A percentile compares a stretch with the other conserved stretches of the same genome.
phyloP scores from a whole-genome alignment of 208 protist genomes.

The Leishmania martiniquensis region DNA sequence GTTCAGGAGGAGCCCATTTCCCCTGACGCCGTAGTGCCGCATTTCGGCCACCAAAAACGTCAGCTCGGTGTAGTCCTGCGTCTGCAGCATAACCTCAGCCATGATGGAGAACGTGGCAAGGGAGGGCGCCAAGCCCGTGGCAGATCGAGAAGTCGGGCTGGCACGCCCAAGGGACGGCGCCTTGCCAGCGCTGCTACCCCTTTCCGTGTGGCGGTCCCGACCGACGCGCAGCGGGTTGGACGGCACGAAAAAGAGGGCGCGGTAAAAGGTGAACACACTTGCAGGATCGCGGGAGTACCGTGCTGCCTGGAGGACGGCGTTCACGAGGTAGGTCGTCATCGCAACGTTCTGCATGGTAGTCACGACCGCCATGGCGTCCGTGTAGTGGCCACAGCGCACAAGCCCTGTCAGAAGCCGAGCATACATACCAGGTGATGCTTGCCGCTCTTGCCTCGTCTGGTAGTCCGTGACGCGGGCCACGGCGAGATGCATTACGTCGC shows the following conservation, averaged over 20 bases:
- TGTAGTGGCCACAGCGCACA: slow-evolving; percentile 57
- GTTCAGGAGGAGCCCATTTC: slow-evolving; percentile 60
- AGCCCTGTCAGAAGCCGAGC: slow-evolving; percentile 69
- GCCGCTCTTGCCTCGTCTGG: slow-evolving; percentile 66
- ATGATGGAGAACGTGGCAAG: slow-evolving; percentile 74
- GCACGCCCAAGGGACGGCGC: background rate
- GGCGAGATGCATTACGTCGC: slow-evolving; percentile 76
- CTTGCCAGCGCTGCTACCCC: background rate
- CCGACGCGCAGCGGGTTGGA: slow-evolving; percentile 15
- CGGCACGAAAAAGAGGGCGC: slow-evolving; percentile 37
- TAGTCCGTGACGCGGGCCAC: slow-evolving; percentile 77
- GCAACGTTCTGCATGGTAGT: slow-evolving; percentile 66
- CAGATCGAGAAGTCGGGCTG: background rate
- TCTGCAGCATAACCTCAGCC: slow-evolving; percentile 47
- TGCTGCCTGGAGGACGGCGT: slow-evolving; percentile 67
- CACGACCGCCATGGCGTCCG: slow-evolving; percentile 62
- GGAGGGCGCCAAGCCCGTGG: slow-evolving; percentile 31
- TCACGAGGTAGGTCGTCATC: slow-evolving; percentile 61
- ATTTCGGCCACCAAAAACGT: slow-evolving; percentile 72
- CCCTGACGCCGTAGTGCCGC: slow-evolving; percentile 50
- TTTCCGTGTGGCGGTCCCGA: background rate
- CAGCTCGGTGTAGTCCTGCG: slow-evolving; percentile 37
- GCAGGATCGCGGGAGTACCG: slow-evolving; percentile 63
- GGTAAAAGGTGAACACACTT: slow-evolving; percentile 73
- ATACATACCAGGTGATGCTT: slow-evolving; percentile 60